Evolutionary conservation across 768 basidiomycete species (phyloP), one percentile per base, ranked within the genome.

Genomic region (Harrya chromipes): DNA sequence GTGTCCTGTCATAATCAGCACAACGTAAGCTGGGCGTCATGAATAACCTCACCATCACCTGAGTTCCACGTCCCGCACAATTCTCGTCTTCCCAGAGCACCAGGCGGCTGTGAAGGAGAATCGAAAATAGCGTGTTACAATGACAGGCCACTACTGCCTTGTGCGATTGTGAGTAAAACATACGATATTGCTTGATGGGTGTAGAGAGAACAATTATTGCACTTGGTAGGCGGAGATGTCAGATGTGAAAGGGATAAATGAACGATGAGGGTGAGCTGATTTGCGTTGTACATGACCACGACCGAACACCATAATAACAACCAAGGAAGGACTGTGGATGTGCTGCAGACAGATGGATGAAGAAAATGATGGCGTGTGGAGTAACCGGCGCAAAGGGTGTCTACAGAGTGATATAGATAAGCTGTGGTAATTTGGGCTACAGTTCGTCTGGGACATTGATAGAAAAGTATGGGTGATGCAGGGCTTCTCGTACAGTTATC

Each of bases 381-480:
- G 51, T 58, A 57, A 53, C 46, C 52, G 53, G 55, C 38, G 57
- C 50, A 62, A 61, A 65, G 50, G 39, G 52, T 61, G 63, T 70
- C 68, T 70, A 70, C 68, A 64, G 49, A 49, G 54, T 50, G 58
- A 63, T 53, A 67, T 70, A 67, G 66, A 68, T 68, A 67, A 62
- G 51, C 44, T 52, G 58, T 56, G 63, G 53, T 65, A 65, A 60
- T 55, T 29, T 59, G 61, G 60, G 70, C 69, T 76, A 90, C 70
- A 83, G 72, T 72, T 90, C 87, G 52, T 80, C 74, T 35, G 85
- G 75, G 54, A 88, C 81, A 65, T 72, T 74, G 63, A 85, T 65
- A 43, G 79, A 74, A 65, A 94, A 92, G 70, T 93, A 97, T 4
- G 87, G 88, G 62, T 97, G 94, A 44, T 80, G 78, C 51, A 97